Conservation (phyloP, 371 early-diverging fungal genomes). For the Mucor lusitanicus region DNA sequence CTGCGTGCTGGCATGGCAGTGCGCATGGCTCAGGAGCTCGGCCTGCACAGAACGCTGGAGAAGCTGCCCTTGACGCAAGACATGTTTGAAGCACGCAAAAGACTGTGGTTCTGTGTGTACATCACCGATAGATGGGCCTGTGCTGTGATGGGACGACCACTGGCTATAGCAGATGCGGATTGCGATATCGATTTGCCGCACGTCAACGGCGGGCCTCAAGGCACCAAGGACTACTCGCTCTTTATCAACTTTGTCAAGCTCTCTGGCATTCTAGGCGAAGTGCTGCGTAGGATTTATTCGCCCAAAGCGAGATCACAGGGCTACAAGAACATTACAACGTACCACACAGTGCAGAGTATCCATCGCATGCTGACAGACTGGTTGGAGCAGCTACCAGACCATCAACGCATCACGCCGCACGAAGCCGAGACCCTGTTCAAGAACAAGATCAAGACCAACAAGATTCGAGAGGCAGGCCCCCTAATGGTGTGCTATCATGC, state of each 20-base stretch:
- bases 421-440: conserved; percentile 4
- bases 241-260: conserved; percentile 47
- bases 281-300: conserved; percentile 46
- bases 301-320: conserved; percentile 44
- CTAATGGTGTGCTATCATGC: conserved; percentile 48
- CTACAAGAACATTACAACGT: conserved; percentile 16
- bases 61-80: conserved; percentile 23
- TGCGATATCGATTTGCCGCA: conserved; percentile 51
- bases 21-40: conserved; percentile 52
- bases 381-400: conserved; percentile 33
- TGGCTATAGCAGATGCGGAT: conserved; percentile 50
- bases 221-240: conserved; percentile 28
- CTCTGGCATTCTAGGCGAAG: conserved; percentile 43
- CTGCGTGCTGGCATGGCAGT: conserved; percentile 50
- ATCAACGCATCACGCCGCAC: conserved; percentile 25
- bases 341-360: conserved; percentile 33
- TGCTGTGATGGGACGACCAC: conserved; percentile 47
- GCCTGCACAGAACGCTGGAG: conserved; percentile 37
- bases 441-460: conserved; percentile 11
- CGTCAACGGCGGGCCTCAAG: conserved; percentile 9
- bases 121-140: conserved; percentile 47
- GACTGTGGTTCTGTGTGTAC: conserved; percentile 47
- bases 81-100: conserved; percentile 30
- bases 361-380: conserved; percentile 39
- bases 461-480: conserved; percentile 37